Conservation (phyloP, 176 grass and related monocot genomes). For the Tuctoria greenei region DNA sequence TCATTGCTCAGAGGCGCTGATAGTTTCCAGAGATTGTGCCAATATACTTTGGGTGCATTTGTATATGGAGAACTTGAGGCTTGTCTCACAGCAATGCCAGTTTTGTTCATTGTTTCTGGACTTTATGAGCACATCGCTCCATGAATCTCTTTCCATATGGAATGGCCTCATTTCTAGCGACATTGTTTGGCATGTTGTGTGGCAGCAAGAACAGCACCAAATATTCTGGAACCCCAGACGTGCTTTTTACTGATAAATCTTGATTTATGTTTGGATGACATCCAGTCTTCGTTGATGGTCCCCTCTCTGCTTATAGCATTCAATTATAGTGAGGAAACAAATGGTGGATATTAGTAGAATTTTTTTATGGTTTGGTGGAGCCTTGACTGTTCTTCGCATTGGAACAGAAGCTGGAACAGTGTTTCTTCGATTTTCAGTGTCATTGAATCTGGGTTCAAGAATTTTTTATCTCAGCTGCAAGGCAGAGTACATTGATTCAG, state of each 20-base stretch:
- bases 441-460: neutral
- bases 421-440: neutral
- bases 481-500: neutral
- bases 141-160: neutral
- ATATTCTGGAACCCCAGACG: neutral
- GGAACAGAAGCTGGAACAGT: neutral
- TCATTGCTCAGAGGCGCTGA: conserved; percentile 34
- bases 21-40: conserved; percentile 30
- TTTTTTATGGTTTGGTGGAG: neutral
- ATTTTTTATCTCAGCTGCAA: neutral
- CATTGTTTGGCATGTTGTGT: neutral
- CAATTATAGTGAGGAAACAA: neutral
- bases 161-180: neutral
- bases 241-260: neutral
- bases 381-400: neutral
- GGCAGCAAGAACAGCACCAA: neutral
- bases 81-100: conserved; percentile 1
- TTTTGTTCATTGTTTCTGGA: neutral
- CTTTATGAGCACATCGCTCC: neutral
- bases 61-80: neutral
- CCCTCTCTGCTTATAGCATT: neutral
- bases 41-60: conserved; percentile 30
- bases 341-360: neutral
- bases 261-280: neutral
- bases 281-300: neutral